phyloP scores from a whole-genome alignment of 2,329 filamentous ascomycete species.

The Tolypocladium sp. region DNA sequence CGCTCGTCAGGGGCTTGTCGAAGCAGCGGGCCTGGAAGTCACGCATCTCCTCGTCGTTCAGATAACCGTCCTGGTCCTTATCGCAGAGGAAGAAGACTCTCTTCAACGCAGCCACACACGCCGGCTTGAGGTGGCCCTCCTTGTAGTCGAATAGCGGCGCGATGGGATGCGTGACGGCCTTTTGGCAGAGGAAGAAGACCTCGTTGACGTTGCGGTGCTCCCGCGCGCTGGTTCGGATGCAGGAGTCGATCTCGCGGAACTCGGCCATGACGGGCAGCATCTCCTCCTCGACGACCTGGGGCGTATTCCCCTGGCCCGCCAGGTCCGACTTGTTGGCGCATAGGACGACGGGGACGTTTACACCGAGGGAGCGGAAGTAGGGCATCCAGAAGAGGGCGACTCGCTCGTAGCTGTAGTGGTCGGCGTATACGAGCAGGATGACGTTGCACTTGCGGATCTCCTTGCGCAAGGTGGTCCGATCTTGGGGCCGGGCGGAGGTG shows the following conservation, averaged over 20 bases:
- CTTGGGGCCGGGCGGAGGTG: slow-evolving; percentile 89
- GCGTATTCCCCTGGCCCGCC: slow-evolving; percentile 61
- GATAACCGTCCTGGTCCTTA: slow-evolving; percentile 87
- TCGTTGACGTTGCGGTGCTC: slow-evolving; percentile 93
- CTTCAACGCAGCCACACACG: slow-evolving; percentile 75
- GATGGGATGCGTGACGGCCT: slow-evolving; percentile 94
- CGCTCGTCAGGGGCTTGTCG: slow-evolving; percentile 69
- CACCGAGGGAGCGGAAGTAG: slow-evolving; percentile 93
- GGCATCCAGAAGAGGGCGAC: slow-evolving; percentile 98
- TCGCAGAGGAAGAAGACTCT: slow-evolving; percentile 94
- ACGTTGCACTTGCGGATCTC: slow-evolving; percentile 97
- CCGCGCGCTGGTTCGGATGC: slow-evolving; percentile 85
- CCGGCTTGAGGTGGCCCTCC: slow-evolving; percentile 78
- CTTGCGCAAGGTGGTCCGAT: slow-evolving; percentile 80
- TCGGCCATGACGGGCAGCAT: slow-evolving; percentile 98
- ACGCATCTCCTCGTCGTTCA: slow-evolving; percentile 84
- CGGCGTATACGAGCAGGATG: slow-evolving; percentile 91
- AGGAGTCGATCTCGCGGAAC: slow-evolving; percentile 97
- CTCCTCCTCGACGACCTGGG: slow-evolving; percentile 88
- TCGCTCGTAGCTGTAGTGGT: slow-evolving; percentile 97
- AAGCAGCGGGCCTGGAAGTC: slow-evolving; percentile 91
- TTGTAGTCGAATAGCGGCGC: slow-evolving; percentile 96
- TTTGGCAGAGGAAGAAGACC: slow-evolving; percentile 96
- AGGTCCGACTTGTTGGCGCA: slow-evolving; percentile 98
- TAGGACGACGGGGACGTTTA: slow-evolving; percentile 93